phyloP scores from a whole-genome alignment of 371 early-diverging fungal genomes.

The Mucor velutinosus region DNA sequence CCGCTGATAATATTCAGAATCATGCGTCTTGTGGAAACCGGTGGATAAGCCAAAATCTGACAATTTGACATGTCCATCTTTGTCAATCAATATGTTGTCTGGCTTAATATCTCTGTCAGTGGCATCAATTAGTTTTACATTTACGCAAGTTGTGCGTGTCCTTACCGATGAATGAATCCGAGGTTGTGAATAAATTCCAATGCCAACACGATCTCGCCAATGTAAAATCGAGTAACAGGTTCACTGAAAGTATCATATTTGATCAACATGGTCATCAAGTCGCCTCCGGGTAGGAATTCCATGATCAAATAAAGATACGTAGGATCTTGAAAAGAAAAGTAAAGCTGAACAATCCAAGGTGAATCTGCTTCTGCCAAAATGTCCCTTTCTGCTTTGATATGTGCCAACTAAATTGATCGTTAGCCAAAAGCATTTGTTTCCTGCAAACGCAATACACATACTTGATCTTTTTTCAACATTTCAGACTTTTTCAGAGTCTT shows the following conservation, averaged over 20 bases:
- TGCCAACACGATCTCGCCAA: constrained; percentile 97
- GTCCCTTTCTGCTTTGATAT: constrained; percentile 97
- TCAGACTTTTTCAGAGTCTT: constrained; percentile 94
- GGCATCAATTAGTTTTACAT: not conserved
- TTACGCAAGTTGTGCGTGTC: too few species aligned
- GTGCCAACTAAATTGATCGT: constrained; percentile 61
- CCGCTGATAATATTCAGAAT: constrained; percentile 90
- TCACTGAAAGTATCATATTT: constrained; percentile 96
- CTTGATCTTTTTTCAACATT: constrained; percentile 97
- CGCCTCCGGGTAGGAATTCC: constrained; percentile 98
- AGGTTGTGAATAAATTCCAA: constrained; percentile 95
- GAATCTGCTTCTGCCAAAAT: constrained; percentile 95
- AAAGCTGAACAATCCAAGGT: constrained; percentile 97
- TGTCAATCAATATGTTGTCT: constrained; percentile 85
- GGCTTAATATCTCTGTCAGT: constrained; percentile 80
- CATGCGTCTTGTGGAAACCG: constrained; percentile 97
- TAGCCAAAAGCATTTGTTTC: not conserved
- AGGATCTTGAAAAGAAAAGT: constrained; percentile 94
- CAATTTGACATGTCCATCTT: constrained; percentile 89
- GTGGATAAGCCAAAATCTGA: constrained; percentile 98
- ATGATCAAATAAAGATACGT: constrained; percentile 94
- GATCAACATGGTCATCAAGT: constrained; percentile 98
- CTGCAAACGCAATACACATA: not conserved
- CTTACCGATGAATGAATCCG: constrained; percentile 95
- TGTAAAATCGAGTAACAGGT: constrained; percentile 96